Conservation (phyloP, 495 filamentous ascomycete species). For the Penicillium odoratum region DNA sequence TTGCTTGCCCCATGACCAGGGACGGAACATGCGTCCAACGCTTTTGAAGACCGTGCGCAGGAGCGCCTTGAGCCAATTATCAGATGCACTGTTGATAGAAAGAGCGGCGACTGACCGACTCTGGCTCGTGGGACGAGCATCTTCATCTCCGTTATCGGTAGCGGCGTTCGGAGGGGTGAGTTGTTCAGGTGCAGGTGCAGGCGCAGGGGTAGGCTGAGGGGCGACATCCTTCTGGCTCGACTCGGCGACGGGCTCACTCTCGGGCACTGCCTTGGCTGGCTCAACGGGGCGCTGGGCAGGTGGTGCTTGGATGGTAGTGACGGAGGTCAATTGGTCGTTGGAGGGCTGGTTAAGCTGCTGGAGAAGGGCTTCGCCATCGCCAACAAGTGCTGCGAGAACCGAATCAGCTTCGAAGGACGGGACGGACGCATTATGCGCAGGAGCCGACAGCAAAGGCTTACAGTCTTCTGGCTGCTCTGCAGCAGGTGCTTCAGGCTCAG, state of each 20-base stretch:
- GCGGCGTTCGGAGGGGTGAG: slow-evolving; percentile 13
- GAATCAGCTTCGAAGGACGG: slow-evolving; percentile 40
- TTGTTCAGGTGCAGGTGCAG: slow-evolving; percentile 10
- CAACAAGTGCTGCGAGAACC: slow-evolving; percentile 39
- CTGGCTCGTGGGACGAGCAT: slow-evolving; percentile 42
- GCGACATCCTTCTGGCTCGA: slow-evolving; percentile 11
- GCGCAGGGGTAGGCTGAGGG: background rate
- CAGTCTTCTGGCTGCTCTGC: slow-evolving; percentile 25
- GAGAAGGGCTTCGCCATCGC: slow-evolving; percentile 40
- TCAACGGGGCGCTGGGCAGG: slow-evolving; percentile 7
- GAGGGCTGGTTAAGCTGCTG: slow-evolving; percentile 35
- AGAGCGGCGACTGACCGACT: slow-evolving; percentile 48
- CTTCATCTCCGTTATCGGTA: slow-evolving; percentile 30
- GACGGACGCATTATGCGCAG: slow-evolving; percentile 20
- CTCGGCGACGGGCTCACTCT: slow-evolving; percentile 19
- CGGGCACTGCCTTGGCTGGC: slow-evolving; percentile 15
- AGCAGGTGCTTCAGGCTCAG: slow-evolving; percentile 16
- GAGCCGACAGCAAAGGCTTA: slow-evolving; percentile 28
- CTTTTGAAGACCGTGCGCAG: slow-evolving; percentile 44
- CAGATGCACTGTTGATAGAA: slow-evolving; percentile 42
- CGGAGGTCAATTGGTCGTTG: slow-evolving; percentile 29
- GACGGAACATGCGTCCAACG: slow-evolving; percentile 44
- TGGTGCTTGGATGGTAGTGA: slow-evolving; percentile 15
- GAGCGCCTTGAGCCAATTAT: slow-evolving; percentile 48
- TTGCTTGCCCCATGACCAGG: slow-evolving; percentile 42